Evolutionary conservation across 2,329 filamentous ascomycete species (phyloP).

Genomic region (Blastomyces emzantsi): DNA sequence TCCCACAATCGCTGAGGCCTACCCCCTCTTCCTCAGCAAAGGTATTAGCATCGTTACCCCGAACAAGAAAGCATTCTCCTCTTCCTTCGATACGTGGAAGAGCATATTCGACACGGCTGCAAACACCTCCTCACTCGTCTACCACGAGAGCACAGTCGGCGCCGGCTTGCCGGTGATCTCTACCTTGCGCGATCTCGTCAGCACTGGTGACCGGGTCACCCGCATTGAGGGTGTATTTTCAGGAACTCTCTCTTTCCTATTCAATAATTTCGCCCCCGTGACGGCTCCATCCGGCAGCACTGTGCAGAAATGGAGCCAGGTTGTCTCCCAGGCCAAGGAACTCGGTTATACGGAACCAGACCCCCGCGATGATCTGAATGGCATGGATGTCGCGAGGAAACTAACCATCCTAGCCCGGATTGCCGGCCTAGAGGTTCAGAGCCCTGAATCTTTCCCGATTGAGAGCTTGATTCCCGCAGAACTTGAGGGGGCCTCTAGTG

Average conservation of each 20-base stretch:
- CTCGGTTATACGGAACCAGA: conserved; percentile 89
- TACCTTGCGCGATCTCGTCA: conserved; percentile 85
- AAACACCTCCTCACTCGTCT: conserved; percentile 60
- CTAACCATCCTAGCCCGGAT: conserved; percentile 87
- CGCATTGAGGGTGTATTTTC: conserved; percentile 97
- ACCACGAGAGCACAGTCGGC: conserved; percentile 91
- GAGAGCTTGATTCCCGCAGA: conserved; percentile 86
- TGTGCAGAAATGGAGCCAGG: conserved; percentile 71
- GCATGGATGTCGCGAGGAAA: conserved; percentile 87
- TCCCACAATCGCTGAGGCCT: conserved; percentile 70
- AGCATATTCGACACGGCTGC: conserved; percentile 71
- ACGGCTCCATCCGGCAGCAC: conserved; percentile 49
- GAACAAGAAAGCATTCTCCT: conserved; percentile 97
- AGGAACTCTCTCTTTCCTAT: conserved; percentile 95
- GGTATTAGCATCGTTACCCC: conserved; percentile 90
- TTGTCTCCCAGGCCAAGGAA: conserved; percentile 86
- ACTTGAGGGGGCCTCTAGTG: conserved; percentile 65
- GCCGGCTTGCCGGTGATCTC: conserved; percentile 90
- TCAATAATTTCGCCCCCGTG: conserved; percentile 90
- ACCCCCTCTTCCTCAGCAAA: conserved; percentile 68
- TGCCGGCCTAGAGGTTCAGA: conserved; percentile 70
- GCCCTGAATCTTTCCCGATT: conserved; percentile 82
- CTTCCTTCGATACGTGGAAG: conserved; percentile 70
- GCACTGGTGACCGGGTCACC: conserved; percentile 83
- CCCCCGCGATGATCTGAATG: conserved; percentile 77